A percentile compares a stretch with the other conserved stretches of the same genome.
phyloP scores from a whole-genome alignment of 768 basidiomycete species.

The Mycena sanguinolenta region DNA sequence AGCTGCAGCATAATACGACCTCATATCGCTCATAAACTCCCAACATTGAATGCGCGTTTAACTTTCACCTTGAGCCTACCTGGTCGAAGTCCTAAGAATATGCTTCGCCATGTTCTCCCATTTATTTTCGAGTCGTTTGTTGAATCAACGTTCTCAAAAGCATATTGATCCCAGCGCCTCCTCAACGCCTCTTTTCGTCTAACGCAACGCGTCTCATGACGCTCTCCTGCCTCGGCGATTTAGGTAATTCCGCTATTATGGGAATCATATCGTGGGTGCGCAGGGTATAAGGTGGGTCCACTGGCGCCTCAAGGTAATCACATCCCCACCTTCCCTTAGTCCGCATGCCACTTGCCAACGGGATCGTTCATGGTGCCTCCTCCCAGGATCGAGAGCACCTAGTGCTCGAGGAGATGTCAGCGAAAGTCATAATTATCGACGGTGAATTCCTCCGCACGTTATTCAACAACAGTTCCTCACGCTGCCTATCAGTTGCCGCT shows the following conservation, averaged over 20 bases:
- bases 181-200: too few relatives aligned
- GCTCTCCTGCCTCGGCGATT: not conserved
- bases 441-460: conserved; percentile 44
- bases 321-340: conserved; percentile 10
- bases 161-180: too few relatives aligned
- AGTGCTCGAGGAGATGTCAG: conserved; percentile 55
- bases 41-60: too few relatives aligned
- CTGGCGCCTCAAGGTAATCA: conserved; percentile 23
- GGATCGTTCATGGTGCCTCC: conserved; percentile 48
- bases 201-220: not conserved
- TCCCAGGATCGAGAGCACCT: conserved; percentile 48
- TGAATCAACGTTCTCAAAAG: too few relatives aligned
- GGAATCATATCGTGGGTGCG: conserved; percentile 25
- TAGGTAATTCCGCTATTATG: conserved; percentile 25
- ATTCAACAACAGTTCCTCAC: not conserved
- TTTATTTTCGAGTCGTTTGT: too few relatives aligned
- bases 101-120: too few relatives aligned
- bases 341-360: conserved; percentile 37
- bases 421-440: conserved; percentile 58
- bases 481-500: conserved; percentile 55
- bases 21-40: too few relatives aligned
- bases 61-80: too few relatives aligned
- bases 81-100: too few relatives aligned
- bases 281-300: conserved; percentile 27
- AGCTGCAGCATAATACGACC: not conserved